A percentile compares a stretch with the other conserved stretches of the same genome.
These are phyloP conservation scores for Colletotrichum tanaceti DNA, from an alignment of 2,329 filamentous ascomycete genomes.

Conservation along the genomic window DNA sequence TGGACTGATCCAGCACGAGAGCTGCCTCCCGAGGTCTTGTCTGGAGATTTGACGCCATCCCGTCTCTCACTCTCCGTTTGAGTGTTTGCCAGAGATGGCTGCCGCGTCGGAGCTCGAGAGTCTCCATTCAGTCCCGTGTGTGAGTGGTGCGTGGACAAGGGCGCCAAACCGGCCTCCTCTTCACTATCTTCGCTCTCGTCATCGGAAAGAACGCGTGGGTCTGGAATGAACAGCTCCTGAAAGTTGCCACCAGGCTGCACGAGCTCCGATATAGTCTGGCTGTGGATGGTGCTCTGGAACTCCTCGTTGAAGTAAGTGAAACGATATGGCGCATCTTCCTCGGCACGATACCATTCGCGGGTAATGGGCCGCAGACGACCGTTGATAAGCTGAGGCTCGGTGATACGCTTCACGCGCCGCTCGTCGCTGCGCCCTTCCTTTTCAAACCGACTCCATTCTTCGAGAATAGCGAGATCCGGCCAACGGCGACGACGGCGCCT, in stretches of 20 bases:
- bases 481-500: slow-evolving; percentile 74
- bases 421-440: slow-evolving; percentile 88
- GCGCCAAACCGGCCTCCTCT: slow-evolving; percentile 42
- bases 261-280: slow-evolving; percentile 92
- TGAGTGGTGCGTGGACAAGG: slow-evolving; percentile 43
- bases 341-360: slow-evolving; percentile 84
- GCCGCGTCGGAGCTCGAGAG: slow-evolving; percentile 59
- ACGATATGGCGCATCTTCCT: slow-evolving; percentile 90
- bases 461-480: slow-evolving; percentile 86
- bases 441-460: slow-evolving; percentile 91
- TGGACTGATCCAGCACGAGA: slow-evolving; percentile 55
- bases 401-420: slow-evolving; percentile 88
- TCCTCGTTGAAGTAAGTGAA: slow-evolving; percentile 99
- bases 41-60: slow-evolving; percentile 47
- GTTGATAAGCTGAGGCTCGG: slow-evolving; percentile 91
- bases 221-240: slow-evolving; percentile 88
- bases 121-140: slow-evolving; percentile 53
- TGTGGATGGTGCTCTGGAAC: slow-evolving; percentile 94
- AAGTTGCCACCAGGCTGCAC: slow-evolving; percentile 88
- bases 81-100: slow-evolving; percentile 55
- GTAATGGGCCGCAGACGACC: slow-evolving; percentile 86
- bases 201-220: slow-evolving; percentile 80
- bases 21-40: slow-evolving; percentile 47
- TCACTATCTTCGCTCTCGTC: slow-evolving; percentile 75
- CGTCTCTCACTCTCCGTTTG: slow-evolving; percentile 45